Evolutionary conservation across 1,139 yeast species (phyloP), one percentile per base, ranked within the genome.

Genomic region (Yamadazyma oceani): DNA sequence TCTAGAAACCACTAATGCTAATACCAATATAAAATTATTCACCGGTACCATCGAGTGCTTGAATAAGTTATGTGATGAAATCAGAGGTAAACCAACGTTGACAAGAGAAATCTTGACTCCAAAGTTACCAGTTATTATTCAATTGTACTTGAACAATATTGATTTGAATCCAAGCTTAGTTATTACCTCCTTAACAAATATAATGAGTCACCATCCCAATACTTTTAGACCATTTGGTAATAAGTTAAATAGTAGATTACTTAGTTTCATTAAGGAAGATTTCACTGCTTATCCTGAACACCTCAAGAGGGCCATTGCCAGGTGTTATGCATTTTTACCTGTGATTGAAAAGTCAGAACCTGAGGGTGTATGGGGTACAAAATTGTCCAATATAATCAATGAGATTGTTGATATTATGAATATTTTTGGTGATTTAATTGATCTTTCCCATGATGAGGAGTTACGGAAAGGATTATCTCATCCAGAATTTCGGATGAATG

Each of bases 101-200:
- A 83, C 95, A 2, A 75, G 97, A 56, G 96, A 89, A 52, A 69
- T 85, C 6, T 72, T 89, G 42, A 86, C 95, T 1, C 95, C 97
- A 3, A 82, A 82, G 47, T 65, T 90, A 37, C 80, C 88, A 10
- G 65, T 70, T 2, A 78, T 85, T 31, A 75, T 86, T 39, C 68
- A 78, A 15, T 61, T 75, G 5, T 69, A 83, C 46, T 55, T 86
- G 39, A 75, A 66, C 14, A 59, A 66, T 40, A 54, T 80, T 17
- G 59, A 57, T 13, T 51, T 55, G 36, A 51, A 58, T 19, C 81
- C 82, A 1, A 50, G 48, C 27, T 54, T 70, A 21, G 56, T 75
- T 21, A 56, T 83, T 17, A 70, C 69, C 2, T 70, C 84, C 1
- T 62, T 86, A 44, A 66, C 66, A 39, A 64, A 60, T 15, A 57